Evolutionary conservation across 345 rosid species (phyloP), one percentile per base, ranked within the genome.

Genomic region (Ricinus communis): DNA sequence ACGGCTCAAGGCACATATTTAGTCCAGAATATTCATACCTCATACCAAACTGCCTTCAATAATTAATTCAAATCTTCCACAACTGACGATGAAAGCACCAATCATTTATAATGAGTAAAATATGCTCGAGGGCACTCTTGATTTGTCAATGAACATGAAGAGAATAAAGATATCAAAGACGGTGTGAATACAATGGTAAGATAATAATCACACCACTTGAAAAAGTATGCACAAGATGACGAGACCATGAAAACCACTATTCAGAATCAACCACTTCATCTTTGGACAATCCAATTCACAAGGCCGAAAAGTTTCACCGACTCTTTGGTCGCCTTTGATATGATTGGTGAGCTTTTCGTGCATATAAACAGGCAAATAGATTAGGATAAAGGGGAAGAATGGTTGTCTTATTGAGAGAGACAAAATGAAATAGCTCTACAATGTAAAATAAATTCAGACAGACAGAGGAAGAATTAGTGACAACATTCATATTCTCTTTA

Each of bases 21-120:
- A 10, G 62, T 60, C 65, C 18, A 71, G 63, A 28, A 65, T 7
- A 27, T 77, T 82, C 76, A 79, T 56, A 71, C 50, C 71, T 51
- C 53, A 58, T 59, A 38, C 57, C 64, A 22, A 52, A 13, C 52
- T 24, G 12, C 10, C 13, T 40, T 36, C 62, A 53, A 21, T 22
- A 53, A 62, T 66, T 0, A 18, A 25, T 24, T 59, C 28, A 40
- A 61, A 47, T 33, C 47, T 49, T 60, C 59, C 3, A 49, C 40
- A 55, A 0, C 27, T 25, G 50, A 18, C 30, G n/a, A 7, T 50
- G 9, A 59, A 55, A 56, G 41, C 41, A 21, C 64, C 21, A 33
- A 22, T 22, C 7, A n/a, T n/a, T n/a, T n/a, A n/a, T n/a, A n/a
- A n/a, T n/a, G n/a, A n/a, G n/a, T n/a, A n/a, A n/a, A 57, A 27